Evolutionary conservation across 352 stramenopile genomes (phyloP).

Genomic region (Saprolegnia diclina): DNA sequence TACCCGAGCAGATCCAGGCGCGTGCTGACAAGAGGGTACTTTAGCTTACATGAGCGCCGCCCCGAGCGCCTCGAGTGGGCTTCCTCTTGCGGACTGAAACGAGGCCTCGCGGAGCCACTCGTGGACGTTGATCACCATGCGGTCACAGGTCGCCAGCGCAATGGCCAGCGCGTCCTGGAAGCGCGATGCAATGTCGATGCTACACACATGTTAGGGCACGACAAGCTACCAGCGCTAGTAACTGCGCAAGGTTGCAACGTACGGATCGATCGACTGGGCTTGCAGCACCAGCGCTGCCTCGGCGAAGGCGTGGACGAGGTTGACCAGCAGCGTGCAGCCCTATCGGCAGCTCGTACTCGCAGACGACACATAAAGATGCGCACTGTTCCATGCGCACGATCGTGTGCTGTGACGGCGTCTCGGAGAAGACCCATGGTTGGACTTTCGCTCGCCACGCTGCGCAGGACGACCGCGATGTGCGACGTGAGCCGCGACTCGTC

Average conservation of each 20-base stretch:
- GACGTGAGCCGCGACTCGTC: not conserved
- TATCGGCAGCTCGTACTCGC: not conserved
- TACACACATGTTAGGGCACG: not conserved
- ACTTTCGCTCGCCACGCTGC: slow-evolving; percentile 1
- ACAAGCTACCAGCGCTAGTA: no score
- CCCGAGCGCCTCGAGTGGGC: not conserved
- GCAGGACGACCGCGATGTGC: slow-evolving; percentile 8
- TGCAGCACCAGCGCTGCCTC: not conserved
- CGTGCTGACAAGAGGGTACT: not conserved
- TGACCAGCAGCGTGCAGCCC: slow-evolving; percentile 13
- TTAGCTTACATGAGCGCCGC: not conserved
- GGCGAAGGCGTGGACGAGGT: slow-evolving; percentile 2
- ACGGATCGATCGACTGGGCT: not conserved
- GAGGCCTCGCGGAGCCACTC: slow-evolving; percentile 9
- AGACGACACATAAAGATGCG: not conserved
- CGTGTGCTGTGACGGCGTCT: not conserved
- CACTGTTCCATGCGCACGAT: slow-evolving; percentile 6
- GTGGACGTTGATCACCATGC: slow-evolving; percentile 20
- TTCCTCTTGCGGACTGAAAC: not conserved
- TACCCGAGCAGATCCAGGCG: not conserved
- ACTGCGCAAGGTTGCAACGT: no score
- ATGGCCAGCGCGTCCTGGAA: not conserved
- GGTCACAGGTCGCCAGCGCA: not conserved
- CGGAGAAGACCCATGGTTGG: slow-evolving; percentile 1
- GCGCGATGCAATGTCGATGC: not conserved